Conservation (phyloP, 768 basidiomycete species). For the Mycena capillaripes region DNA sequence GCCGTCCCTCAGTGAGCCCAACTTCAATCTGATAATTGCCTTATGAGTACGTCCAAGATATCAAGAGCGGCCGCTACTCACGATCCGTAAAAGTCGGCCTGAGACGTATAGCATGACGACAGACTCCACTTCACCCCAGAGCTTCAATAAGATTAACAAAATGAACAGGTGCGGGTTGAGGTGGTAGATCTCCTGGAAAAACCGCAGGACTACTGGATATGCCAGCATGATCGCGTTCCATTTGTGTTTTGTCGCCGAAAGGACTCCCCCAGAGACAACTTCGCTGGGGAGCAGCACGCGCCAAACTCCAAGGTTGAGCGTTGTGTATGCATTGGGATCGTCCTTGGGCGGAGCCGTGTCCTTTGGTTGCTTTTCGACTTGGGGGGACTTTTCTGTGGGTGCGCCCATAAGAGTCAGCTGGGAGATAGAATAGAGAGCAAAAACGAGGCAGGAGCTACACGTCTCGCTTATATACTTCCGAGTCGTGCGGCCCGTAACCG, state of each 20-base stretch:
- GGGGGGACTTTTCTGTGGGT: background rate
- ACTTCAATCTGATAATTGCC: slow-evolving; percentile 17
- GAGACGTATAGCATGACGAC: slow-evolving; percentile 12
- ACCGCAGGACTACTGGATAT: slow-evolving; percentile 18
- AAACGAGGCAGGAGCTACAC: too few species aligned
- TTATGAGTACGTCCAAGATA: background rate
- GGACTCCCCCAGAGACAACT: background rate
- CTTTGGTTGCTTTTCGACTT: background rate
- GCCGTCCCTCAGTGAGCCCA: slow-evolving; percentile 16
- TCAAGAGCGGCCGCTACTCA: background rate
- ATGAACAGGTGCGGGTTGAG: slow-evolving; percentile 7
- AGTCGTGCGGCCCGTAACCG: too few species aligned
- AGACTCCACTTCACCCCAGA: slow-evolving; percentile 21
- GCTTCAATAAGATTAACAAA: slow-evolving; percentile 7
- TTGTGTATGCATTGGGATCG: slow-evolving; percentile 17
- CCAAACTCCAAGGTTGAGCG: slow-evolving; percentile 30
- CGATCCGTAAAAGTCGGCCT: slow-evolving; percentile 7
- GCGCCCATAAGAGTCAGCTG: slow-evolving; percentile 12
- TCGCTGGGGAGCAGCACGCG: slow-evolving; percentile 24
- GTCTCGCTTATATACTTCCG: too few species aligned
- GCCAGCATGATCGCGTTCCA: slow-evolving; percentile 15
- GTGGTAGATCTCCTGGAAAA: slow-evolving; percentile 19
- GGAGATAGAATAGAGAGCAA: too few species aligned
- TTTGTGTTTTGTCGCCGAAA: background rate
- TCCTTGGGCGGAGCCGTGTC: background rate